Evolutionary conservation across 2,329 filamentous ascomycete genomes (phyloP).

Genomic region (Graphiopsis chlorocephala): DNA sequence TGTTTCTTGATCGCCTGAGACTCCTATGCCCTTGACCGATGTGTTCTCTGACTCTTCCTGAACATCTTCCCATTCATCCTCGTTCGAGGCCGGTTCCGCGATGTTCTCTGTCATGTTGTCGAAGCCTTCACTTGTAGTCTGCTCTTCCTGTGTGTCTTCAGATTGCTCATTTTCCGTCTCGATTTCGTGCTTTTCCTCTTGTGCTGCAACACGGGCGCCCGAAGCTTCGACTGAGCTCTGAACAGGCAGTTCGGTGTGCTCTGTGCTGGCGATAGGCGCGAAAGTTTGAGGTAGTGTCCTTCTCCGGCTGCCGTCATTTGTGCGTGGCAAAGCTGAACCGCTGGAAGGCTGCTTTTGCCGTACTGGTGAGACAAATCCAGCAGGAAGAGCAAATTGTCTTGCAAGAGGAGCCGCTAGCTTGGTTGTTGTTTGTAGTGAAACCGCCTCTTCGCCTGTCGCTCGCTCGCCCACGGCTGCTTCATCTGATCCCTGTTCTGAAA

Average conservation of each 20-base stretch:
- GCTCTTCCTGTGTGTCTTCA: not conserved
- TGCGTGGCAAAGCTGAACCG: not conserved
- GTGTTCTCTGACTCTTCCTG: slow-evolving; percentile 18
- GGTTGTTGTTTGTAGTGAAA: not conserved
- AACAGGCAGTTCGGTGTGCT: not conserved
- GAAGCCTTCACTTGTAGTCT: not conserved
- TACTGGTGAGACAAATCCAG: slow-evolving; percentile 34
- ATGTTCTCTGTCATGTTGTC: not conserved
- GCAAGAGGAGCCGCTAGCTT: not conserved
- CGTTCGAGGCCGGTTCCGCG: not conserved
- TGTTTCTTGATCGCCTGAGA: not conserved
- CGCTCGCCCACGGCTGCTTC: not conserved
- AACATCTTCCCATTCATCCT: slow-evolving; percentile 27
- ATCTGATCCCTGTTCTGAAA: not conserved
- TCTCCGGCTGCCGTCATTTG: slow-evolving; percentile 17
- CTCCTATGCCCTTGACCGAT: not conserved
- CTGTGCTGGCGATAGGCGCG: slow-evolving; percentile 11
- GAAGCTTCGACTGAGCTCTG: not conserved
- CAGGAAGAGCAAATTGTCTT: slow-evolving; percentile 20
- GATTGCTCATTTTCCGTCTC: not conserved
- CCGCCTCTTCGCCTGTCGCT: not conserved
- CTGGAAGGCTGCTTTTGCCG: slow-evolving; percentile 14
- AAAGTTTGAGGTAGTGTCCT: slow-evolving; percentile 31
- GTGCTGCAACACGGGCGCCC: too few species aligned
- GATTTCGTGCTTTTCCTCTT: not conserved